A percentile compares a stretch with the other conserved stretches of the same genome.
Evolutionary conservation across 2,329 filamentous ascomycete genomes (phyloP).

Genomic region (Dothistroma pini): DNA sequence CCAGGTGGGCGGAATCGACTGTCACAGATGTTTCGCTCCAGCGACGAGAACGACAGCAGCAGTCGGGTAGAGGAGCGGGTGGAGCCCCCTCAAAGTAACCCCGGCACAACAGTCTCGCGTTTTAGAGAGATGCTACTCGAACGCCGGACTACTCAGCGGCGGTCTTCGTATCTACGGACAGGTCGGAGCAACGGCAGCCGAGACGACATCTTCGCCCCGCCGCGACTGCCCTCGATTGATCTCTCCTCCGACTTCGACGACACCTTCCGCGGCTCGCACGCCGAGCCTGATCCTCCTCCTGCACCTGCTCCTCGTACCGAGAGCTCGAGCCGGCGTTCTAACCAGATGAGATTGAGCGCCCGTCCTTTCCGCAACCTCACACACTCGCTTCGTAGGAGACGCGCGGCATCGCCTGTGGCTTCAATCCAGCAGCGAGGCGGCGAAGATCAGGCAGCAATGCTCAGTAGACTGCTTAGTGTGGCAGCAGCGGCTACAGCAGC

Average conservation of each 20-base stretch:
- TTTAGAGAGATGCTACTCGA: constrained; percentile 21
- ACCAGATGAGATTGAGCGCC: constrained; percentile 26
- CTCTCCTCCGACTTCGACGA: constrained; percentile 35
- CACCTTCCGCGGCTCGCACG: constrained; percentile 26
- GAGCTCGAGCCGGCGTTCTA: constrained; percentile 28
- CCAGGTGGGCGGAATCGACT: constrained; percentile 4
- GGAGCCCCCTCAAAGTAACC: constrained; percentile 1
- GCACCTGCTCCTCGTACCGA: constrained; percentile 24
- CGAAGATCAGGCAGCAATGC: constrained; percentile 60
- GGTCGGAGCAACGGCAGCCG: constrained; percentile 20
- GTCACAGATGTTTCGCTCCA: constrained; percentile 8
- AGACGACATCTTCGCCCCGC: constrained; percentile 26
- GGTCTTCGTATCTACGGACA: constrained; percentile 26
- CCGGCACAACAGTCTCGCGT: constrained; percentile 22
- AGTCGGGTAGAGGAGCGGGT: constrained; percentile 8
- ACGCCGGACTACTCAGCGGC: constrained; percentile 17
- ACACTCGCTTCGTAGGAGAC: constrained; percentile 49
- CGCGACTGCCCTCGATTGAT: constrained; percentile 34
- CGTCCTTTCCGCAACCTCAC: constrained; percentile 41
- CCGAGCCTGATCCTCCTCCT: constrained; percentile 18
- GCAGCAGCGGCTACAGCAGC: constrained; percentile 63
- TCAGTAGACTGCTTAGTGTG: constrained; percentile 60
- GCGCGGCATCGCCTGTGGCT: constrained; percentile 41
- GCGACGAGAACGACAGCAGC: constrained; percentile 4
- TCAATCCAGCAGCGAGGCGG: constrained; percentile 42